phyloP scores from a whole-genome alignment of 2,329 filamentous ascomycete genomes.

The Xylaria digitata region DNA sequence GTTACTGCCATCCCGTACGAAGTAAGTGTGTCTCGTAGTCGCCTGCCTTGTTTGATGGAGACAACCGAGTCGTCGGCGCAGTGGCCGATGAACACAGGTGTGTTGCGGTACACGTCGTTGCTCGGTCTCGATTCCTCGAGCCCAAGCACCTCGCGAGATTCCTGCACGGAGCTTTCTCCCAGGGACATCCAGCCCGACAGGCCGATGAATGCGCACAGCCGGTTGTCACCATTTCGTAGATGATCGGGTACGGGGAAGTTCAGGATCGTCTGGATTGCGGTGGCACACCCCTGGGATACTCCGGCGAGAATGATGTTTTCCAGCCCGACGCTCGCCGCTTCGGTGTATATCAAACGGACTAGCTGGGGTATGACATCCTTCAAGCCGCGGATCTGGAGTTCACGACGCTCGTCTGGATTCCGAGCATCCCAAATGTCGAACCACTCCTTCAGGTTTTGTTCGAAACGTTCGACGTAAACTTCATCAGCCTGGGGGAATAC shows the following conservation, averaged over 20 bases:
- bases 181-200: conserved; percentile 43
- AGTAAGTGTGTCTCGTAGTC: conserved; percentile 51
- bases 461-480: conserved; percentile 44
- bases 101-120: conserved; percentile 52
- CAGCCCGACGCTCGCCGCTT: conserved; percentile 52
- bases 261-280: conserved; percentile 46
- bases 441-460: conserved; percentile 56
- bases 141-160: conserved; percentile 46
- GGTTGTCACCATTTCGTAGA: neutral
- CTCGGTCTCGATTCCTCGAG: conserved; percentile 38
- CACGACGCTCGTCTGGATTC: conserved; percentile 54
- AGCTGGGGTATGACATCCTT: conserved; percentile 52
- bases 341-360: conserved; percentile 48
- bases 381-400: conserved; percentile 56
- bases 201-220: conserved; percentile 40
- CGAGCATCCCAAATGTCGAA: conserved; percentile 61
- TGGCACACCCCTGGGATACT: conserved; percentile 60
- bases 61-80: conserved; percentile 58
- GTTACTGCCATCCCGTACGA: conserved; percentile 54
- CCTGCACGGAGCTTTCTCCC: conserved; percentile 30
- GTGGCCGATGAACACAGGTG: conserved; percentile 59
- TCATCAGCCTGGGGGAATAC: conserved; percentile 60
- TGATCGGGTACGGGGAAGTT: conserved; percentile 34
- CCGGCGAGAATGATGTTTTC: conserved; percentile 58
- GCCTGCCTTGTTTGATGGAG: conserved; percentile 51